Conservation (phyloP, 73 alveolate genomes). For the Uronychia binucleata region DNA sequence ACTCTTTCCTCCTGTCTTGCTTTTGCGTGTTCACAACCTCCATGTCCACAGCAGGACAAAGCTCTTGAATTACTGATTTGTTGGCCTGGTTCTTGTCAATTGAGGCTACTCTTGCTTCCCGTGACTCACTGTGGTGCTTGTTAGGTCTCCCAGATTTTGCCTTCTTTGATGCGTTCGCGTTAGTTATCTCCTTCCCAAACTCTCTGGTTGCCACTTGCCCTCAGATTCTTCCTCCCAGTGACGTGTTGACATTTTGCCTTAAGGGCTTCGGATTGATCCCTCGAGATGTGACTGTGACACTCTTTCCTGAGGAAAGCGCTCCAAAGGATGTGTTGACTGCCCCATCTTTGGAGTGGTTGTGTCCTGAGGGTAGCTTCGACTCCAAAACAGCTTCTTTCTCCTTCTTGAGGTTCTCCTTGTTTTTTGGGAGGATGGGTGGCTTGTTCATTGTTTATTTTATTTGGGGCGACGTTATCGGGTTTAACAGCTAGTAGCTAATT, state of each 20-base stretch:
- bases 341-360: too few relatives aligned
- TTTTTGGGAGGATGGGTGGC: too few relatives aligned
- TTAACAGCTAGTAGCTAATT: too few relatives aligned
- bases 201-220: not conserved
- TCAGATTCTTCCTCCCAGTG: not conserved
- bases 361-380: too few relatives aligned
- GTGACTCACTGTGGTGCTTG: not conserved
- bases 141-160: not conserved
- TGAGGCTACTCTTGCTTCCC: not conserved
- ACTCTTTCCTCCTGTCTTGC: not conserved
- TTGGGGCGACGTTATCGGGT: too few relatives aligned
- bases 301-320: not conserved
- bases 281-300: not conserved
- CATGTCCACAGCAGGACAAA: not conserved
- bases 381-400: too few relatives aligned
- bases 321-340: not conserved
- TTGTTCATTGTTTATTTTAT: too few relatives aligned
- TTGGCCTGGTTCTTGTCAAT: not conserved
- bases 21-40: not conserved
- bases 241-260: not conserved
- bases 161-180: not conserved
- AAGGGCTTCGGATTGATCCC: not conserved
- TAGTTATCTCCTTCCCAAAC: not conserved
- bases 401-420: too few relatives aligned
- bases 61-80: not conserved